Evolutionary conservation across 1,284 basidiomycete genomes (phyloP), one percentile per base, ranked within the genome.

Genomic region (Volvariella surrecta): DNA sequence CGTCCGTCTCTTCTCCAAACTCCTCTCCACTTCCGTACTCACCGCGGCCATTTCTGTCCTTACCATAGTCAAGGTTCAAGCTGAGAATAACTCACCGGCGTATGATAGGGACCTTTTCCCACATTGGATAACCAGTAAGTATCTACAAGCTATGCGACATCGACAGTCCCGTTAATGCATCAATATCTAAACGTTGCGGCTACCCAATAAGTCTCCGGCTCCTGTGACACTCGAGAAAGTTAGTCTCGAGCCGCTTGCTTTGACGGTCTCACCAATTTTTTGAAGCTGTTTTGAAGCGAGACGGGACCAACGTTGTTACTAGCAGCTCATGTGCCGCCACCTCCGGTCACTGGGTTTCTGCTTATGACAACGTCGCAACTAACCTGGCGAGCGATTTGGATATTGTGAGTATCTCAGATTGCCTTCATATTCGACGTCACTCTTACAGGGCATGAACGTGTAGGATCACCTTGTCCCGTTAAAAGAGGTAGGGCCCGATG

Each of bases 171-270:
- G 39, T 21, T 24, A 39, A 32, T 13, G 7, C 43, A 32, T 32
- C 21, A 21, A 38, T 37, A n/a, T n/a, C n/a, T n/a, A n/a, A n/a
- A n/a, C n/a, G n/a, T n/a, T n/a, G n/a, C n/a, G n/a, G n/a, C n/a
- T n/a, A n/a, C n/a, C n/a, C n/a, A n/a, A n/a, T n/a, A n/a, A 73
- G 71, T 77, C 47, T 70, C 67, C 2, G 74, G 74, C 21, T 62
- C 54, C 1, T 78, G 74, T 54, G 62, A 76, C 51, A 75, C 74
- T 2, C 61, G 74, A 35, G 72, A 76, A 54, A 74, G 70, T 72
- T 41, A 47, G 68, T 49, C n/a, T 17, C n/a, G n/a, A n/a, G n/a
- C n/a, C n/a, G 15, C 17, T 22, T 18, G 21, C 17, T 46, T 13
- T 21, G 30, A 32, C 24, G n/a, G n/a, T 31, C 16, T 8, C 8